Base-by-base conservation (phyloP, 2,329 filamentous ascomycete genomes). In the Penicillium fuscoglaucum region DNA sequence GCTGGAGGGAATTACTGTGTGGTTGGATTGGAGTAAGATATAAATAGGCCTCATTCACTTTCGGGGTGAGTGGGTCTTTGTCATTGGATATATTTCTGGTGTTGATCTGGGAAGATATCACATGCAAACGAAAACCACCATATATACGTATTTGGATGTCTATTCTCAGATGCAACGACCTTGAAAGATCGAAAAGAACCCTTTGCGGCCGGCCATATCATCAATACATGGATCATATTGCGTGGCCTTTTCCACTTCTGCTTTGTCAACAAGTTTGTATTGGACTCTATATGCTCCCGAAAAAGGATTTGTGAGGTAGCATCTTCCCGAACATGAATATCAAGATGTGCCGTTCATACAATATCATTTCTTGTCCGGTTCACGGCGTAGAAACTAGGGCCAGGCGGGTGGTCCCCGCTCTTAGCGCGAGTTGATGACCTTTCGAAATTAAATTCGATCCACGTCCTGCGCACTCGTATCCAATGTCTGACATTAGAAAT, bases 1-100 rank as follows among this genome's bases (percentile, higher is more conserved):
- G 31, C 15, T 64, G 21, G 43, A 52, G 13, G 54, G 57, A 15
- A 60, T 63, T n/a, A 60, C 57, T 26, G 57, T 62, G 3, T 62
- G 57, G 61, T 50, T 58, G 3, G 44, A 60, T 19, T 63, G 61
- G 61, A 57, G 54, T 44, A 40, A 29, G 26, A 21, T 47, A 21
- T 47, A 12, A 47, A 21, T 4, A 21, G 2, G 19, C 2, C 29
- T 7, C 13, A 5, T 17, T 17, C 2, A 24, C 1, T 24, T 2
- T 6, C 24, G 28, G 12, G 21, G 21, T n/a, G 8, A 12, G 15
- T 19, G n/a, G 21, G 12, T 3, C 17, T 13, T 46, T 13, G n/a
- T 2, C 9, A 31, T 12, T 29, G 29, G 17, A 19, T 46, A 46
- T 21, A 21, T 46, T 21, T 31, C 2, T 6, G 12, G 45, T 17